Conservation (phyloP, 352 stramenopile genomes). For the Phytopythium oedochilum region DNA sequence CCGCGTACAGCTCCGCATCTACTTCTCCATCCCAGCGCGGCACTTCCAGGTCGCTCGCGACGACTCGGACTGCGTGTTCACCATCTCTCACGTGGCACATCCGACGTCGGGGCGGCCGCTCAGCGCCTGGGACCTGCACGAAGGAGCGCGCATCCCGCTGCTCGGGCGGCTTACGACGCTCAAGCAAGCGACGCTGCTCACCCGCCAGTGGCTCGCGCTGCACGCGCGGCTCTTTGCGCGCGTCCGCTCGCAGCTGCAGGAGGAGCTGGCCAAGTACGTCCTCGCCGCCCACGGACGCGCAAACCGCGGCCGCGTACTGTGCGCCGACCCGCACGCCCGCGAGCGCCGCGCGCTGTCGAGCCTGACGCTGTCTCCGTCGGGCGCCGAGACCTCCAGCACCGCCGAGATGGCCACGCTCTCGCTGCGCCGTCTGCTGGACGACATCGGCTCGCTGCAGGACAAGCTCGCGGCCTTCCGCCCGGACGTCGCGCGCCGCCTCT, state of each 20-base stretch:
- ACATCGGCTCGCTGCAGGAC: constrained; percentile 38
- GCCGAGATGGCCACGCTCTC: constrained; percentile 18
- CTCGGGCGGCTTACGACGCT: constrained; percentile 65
- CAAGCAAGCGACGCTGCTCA: constrained; percentile 68
- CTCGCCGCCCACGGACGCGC: constrained; percentile 26
- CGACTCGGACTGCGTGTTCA: constrained; percentile 66
- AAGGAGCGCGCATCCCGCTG: constrained; percentile 53
- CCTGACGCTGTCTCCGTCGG: background rate
- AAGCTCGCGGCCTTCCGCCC: constrained; percentile 48
- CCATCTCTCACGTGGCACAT: constrained; percentile 64
- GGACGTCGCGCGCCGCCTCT: constrained; percentile 47
- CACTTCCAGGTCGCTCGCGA: constrained; percentile 66
- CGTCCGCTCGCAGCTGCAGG: constrained; percentile 38
- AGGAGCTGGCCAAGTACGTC: constrained; percentile 60
- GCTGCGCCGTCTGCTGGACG: constrained; percentile 36
- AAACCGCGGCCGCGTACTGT: constrained; percentile 31
- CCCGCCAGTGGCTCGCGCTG: constrained; percentile 60
- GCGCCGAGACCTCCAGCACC: background rate
- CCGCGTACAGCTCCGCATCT: constrained; percentile 25
- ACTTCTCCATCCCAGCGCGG: constrained; percentile 61
- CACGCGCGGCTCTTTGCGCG: constrained; percentile 36
- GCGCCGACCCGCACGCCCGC: constrained; percentile 38
- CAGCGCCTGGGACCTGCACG: constrained; percentile 60
- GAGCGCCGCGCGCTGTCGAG: constrained; percentile 2
- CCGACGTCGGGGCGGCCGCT: constrained; percentile 33